A percentile compares a stretch with the other conserved stretches of the same genome.
These are phyloP conservation scores for Penicillium egyptiacum DNA, from an alignment of 495 filamentous ascomycete genomes.

Conservation along the genomic window DNA sequence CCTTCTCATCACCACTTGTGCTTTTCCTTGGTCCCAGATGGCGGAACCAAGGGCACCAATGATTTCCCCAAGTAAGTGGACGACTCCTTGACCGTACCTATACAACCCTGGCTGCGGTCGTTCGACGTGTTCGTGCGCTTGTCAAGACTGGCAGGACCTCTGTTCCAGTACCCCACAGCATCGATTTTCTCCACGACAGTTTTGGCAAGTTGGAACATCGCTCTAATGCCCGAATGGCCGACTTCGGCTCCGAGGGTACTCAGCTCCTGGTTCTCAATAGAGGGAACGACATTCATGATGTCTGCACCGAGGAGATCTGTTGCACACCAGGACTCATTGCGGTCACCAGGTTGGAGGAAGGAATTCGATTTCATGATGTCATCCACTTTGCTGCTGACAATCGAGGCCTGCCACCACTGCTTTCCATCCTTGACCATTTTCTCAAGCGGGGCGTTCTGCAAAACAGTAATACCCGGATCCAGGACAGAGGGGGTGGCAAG, in stretches of 20 bases:
- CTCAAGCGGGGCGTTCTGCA: constrained; percentile 18
- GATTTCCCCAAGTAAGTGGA: not conserved
- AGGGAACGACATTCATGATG: not conserved
- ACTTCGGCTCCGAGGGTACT: constrained; percentile 14
- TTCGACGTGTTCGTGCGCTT: not conserved
- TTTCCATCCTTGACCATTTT: constrained; percentile 35
- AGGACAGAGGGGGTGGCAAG: constrained; percentile 14
- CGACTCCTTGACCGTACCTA: not conserved
- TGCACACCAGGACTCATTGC: constrained; percentile 16
- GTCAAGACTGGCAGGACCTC: constrained; percentile 12
- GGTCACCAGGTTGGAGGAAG: constrained; percentile 34
- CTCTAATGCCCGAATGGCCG: constrained; percentile 31
- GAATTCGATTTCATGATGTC: constrained; percentile 30
- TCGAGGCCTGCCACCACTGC: constrained; percentile 48
- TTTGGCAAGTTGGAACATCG: constrained; percentile 32
- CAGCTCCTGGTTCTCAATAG: constrained; percentile 10
- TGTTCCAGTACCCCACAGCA: constrained; percentile 35
- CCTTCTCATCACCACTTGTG: not conserved
- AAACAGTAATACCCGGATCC: constrained; percentile 20
- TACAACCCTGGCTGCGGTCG: not conserved
- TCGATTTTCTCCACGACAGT: constrained; percentile 40
- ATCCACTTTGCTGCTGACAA: constrained; percentile 35
- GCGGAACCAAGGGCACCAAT: not conserved
- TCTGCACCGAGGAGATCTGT: constrained; percentile 4
- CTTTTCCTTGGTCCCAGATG: not conserved